Conservation (phyloP, 2,329 filamentous ascomycete genomes). For the Neonectria hederae region DNA sequence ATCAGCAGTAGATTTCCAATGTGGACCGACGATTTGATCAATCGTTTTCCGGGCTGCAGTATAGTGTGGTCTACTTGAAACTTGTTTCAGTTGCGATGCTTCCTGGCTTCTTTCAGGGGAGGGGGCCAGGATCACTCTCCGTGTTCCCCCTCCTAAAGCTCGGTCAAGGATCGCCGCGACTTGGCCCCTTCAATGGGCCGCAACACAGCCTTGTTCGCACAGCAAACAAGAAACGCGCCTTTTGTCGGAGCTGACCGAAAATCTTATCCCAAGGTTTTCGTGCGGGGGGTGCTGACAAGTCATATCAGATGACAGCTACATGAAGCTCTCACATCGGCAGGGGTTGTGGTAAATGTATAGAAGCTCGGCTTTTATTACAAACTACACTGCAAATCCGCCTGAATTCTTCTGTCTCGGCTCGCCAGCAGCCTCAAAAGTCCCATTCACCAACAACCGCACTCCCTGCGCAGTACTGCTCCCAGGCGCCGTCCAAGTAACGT, state of each 20-base stretch:
- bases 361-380: no score
- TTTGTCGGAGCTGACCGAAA: no score
- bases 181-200: no score
- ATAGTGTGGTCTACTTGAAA: constrained; percentile 5
- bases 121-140: no score
- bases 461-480: constrained; percentile 62
- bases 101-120: background rate
- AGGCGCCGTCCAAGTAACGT: background rate
- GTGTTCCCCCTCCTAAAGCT: no score
- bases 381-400: background rate
- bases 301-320: no score
- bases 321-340: no score
- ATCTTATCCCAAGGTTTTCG: no score
- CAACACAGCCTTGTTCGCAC: no score
- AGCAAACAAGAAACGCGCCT: no score
- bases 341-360: no score
- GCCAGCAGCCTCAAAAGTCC: constrained; percentile 79
- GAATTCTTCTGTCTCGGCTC: constrained; percentile 64
- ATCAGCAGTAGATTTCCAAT: background rate
- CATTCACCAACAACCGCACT: constrained; percentile 70
- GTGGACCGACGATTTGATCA: background rate
- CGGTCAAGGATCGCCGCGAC: background rate
- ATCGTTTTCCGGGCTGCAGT: background rate
- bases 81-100: constrained; percentile 7
- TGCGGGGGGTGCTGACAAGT: no score